phyloP scores from a whole-genome alignment of 495 filamentous ascomycete species.

The Sabuloglossum arenarium region DNA sequence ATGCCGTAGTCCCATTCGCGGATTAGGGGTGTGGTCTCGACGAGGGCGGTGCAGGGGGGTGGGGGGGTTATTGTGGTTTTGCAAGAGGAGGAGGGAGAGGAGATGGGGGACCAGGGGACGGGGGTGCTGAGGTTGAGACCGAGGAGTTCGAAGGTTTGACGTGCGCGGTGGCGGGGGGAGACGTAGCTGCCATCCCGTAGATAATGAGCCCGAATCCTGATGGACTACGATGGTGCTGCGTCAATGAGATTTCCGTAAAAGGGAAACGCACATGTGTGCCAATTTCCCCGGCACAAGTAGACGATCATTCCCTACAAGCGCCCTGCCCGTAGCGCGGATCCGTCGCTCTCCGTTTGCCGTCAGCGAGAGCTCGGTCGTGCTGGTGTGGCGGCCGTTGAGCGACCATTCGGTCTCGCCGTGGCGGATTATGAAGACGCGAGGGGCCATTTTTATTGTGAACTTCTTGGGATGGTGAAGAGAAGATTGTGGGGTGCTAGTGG shows the following conservation, averaged over 20 bases:
- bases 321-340: constrained; percentile 58
- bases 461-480: too few species aligned
- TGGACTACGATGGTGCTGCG: background rate
- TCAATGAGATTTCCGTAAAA: background rate
- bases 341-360: constrained; percentile 75
- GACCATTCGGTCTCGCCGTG: constrained; percentile 98
- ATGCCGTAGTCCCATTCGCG: constrained; percentile 93
- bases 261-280: constrained; percentile 39
- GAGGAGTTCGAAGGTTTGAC: constrained; percentile 71
- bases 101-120: constrained; percentile 30
- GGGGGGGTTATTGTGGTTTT: constrained; percentile 9
- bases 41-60: constrained; percentile 28
- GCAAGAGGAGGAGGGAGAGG: constrained; percentile 2
- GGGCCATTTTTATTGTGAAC: constrained; percentile 19
- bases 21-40: constrained; percentile 56
- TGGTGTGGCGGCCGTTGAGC: constrained; percentile 78
- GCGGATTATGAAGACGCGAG: constrained; percentile 79
- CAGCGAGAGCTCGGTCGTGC: constrained; percentile 64
- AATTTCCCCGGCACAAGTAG: constrained; percentile 71
- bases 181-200: constrained; percentile 38
- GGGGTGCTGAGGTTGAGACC: constrained; percentile 31
- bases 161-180: constrained; percentile 69
- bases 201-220: background rate
- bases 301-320: constrained; percentile 64
- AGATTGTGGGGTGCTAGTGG: too few species aligned